phyloP scores from a whole-genome alignment of 1,284 basidiomycete species.

The Ganoderma resinaceum region DNA sequence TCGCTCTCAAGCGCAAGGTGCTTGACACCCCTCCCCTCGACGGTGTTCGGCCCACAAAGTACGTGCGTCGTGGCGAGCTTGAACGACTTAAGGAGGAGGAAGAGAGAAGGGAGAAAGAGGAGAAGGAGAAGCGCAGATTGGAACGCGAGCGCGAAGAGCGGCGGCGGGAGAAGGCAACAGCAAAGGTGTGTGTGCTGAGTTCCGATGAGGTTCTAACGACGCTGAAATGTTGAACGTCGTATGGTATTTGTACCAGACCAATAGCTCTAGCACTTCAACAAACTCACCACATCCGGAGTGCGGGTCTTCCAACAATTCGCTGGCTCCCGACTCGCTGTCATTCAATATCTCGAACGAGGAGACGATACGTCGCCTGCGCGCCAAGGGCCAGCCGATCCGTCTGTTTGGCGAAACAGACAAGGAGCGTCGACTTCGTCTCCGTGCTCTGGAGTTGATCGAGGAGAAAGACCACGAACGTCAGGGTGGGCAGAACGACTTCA shows the following conservation, averaged over 20 bases:
- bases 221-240: conserved; percentile 2
- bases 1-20: conserved; percentile 86
- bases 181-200: conserved; percentile 50
- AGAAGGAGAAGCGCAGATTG: conserved; percentile 44
- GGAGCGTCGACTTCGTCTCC: conserved; percentile 87
- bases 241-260: conserved; percentile 56
- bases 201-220: not conserved
- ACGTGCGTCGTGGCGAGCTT: conserved; percentile 86
- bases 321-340: conserved; percentile 56
- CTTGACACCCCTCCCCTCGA: conserved; percentile 47
- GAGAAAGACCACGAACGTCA: conserved; percentile 81
- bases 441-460: conserved; percentile 94
- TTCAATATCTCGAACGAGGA: conserved; percentile 97
- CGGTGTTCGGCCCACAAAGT: conserved; percentile 71
- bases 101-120: conserved; percentile 60
- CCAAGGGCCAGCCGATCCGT: conserved; percentile 93
- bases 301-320: conserved; percentile 40
- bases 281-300: conserved; percentile 48
- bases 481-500: conserved; percentile 93
- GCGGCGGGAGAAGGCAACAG: conserved; percentile 32
- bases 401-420: conserved; percentile 96
- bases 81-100: conserved; percentile 75
- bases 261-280: conserved; percentile 43
- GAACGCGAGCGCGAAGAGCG: conserved; percentile 40
- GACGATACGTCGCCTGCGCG: conserved; percentile 85